Base-by-base conservation (phyloP, 805 yeast genomes). In the Pichia nanzhaoensis region DNA sequence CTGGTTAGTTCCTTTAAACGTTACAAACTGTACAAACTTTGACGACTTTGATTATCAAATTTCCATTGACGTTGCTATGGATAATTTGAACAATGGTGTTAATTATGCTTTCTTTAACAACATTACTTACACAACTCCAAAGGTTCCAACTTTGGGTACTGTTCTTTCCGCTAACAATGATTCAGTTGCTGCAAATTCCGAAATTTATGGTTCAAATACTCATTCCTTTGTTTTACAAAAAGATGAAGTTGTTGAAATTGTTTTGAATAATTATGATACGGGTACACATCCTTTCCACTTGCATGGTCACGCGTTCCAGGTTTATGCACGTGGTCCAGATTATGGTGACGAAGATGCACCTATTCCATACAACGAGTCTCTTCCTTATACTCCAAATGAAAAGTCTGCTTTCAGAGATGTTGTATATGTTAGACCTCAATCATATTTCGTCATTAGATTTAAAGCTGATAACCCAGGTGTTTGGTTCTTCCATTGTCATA, bases 401-500 rank as follows among this genome's bases (percentile, higher is more conserved):
- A 69, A 72, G 56, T 98, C 99, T 50, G 75, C 85, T 80, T 68
- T 77, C 48, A 82, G 99, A 70, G 99, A 93, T 63, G 78, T 84
- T 9, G 68, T 84, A 10, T 82, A 80, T 56, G 86, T 85, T 39
- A 76, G 80, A 61, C 89, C 95, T 22, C 85, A 85, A 60, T 89
- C 96, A 2, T 82, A 86, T 69, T 75, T 89, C 58, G 90, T 87
- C 28, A 60, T 91, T 51, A 78, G 98, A 62, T 91, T 89, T 74
- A 78, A 76, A 59, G 95, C 98, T 44, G 82, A 84, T 63, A 93
- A 93, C 65, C 99, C 98, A 28, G 99, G 99, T 71, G 90, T 90
- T 37, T 91, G 98, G 99, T 78, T 82, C 65, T 93, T 93, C 95
- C 99, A 91, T 70, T 91, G 99, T 68, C 99, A 91, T 65, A 84